Evolutionary conservation across 2,329 filamentous ascomycete genomes (phyloP).

Genomic region (Aspergillus sp.): DNA sequence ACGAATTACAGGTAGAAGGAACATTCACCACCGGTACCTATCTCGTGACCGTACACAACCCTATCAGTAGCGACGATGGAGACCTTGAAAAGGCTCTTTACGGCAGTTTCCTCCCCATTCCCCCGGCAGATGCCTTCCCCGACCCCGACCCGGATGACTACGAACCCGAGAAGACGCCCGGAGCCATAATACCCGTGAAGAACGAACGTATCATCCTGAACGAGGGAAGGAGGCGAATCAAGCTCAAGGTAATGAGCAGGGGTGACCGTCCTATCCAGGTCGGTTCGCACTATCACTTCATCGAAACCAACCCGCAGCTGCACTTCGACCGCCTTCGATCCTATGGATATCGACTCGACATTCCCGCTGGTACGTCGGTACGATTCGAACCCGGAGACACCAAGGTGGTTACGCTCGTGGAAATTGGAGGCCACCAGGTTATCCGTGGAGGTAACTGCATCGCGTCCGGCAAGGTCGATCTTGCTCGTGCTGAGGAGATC

Average conservation of each 20-base stretch:
- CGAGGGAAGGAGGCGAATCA: constrained; percentile 70
- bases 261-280: constrained; percentile 89
- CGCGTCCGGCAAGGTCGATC: constrained; percentile 71
- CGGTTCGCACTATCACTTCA: constrained; percentile 94
- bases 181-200: constrained; percentile 74
- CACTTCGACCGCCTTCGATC: constrained; percentile 81
- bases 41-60: constrained; percentile 90
- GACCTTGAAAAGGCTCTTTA: constrained; percentile 86
- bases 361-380: constrained; percentile 86
- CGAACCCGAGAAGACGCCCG: constrained; percentile 69
- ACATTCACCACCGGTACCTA: constrained; percentile 91
- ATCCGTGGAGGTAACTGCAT: constrained; percentile 84
- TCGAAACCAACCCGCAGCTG: constrained; percentile 89
- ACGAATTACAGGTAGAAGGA: constrained; percentile 89
- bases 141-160: constrained; percentile 66
- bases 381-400: constrained; percentile 92
- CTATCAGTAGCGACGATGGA: constrained; percentile 81
- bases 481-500: constrained; percentile 65
- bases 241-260: constrained; percentile 75
- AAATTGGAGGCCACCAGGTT: constrained; percentile 77
- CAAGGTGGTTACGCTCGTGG: constrained; percentile 85
- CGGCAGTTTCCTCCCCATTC: constrained; percentile 84
- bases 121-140: constrained; percentile 68
- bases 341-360: constrained; percentile 85
- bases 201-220: constrained; percentile 69